A percentile compares a stretch with the other conserved stretches of the same genome.
phyloP scores from a whole-genome alignment of 208 protist genomes.

The Trypanosoma melophagium region DNA sequence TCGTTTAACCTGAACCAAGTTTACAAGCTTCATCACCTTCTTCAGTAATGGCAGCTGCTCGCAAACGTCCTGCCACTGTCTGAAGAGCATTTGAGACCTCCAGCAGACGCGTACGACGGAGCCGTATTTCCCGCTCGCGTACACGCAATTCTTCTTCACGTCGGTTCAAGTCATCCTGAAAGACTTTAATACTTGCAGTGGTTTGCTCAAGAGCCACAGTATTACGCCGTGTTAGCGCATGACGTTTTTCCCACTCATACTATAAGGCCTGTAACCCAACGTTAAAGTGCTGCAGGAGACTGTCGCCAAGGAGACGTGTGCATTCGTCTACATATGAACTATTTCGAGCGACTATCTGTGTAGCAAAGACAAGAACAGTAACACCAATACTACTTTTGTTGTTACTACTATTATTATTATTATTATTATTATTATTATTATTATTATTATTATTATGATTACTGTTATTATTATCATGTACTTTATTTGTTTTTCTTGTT shows the following conservation, averaged over 20 bases:
- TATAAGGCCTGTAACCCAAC: constrained; percentile 13
- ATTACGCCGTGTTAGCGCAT: constrained; percentile 29
- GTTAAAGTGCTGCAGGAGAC: constrained; percentile 25
- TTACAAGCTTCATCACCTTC: neutral
- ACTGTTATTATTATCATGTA: neutral
- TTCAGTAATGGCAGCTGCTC: constrained; percentile 6
- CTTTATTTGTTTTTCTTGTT: neutral
- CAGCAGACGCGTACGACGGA: constrained; percentile 24
- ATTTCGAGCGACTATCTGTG: neutral
- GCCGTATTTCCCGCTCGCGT: constrained; percentile 16
- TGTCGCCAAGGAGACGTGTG: constrained; percentile 8
- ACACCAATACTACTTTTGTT: neutral
- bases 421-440: neutral
- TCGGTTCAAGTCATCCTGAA: constrained; percentile 44
- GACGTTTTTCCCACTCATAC: constrained; percentile 29
- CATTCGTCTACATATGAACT: constrained; percentile 5
- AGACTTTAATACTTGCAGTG: constrained; percentile 46
- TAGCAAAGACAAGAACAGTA: neutral
- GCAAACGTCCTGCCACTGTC: constrained; percentile 34
- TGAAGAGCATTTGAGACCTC: constrained; percentile 35
- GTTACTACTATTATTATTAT: neutral
- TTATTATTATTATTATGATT: neutral
- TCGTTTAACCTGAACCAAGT: neutral
- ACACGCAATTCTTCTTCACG: constrained; percentile 19
- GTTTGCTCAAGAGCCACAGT: constrained; percentile 51